phyloP scores from a whole-genome alignment of 352 stramenopile genomes.

The Elongisporangium prolatum region DNA sequence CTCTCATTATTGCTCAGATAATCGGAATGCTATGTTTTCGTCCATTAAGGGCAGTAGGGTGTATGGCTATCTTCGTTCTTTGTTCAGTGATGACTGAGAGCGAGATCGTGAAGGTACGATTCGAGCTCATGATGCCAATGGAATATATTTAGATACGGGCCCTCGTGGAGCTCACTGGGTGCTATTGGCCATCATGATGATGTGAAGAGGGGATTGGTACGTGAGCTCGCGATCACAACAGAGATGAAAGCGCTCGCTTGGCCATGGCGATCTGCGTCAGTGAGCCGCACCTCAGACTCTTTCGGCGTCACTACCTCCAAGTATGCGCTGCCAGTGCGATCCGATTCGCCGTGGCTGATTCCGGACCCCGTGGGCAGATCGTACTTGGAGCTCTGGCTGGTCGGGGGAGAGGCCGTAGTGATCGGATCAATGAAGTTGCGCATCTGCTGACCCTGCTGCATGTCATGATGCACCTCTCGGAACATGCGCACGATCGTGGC shows the following conservation, averaged over 20 bases:
- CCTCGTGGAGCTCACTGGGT: not conserved
- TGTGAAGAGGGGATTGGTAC: constrained; percentile 47
- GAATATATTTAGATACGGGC: not conserved
- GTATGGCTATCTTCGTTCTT: not conserved
- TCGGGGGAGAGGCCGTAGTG: constrained; percentile 15
- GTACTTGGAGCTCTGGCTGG: constrained; percentile 25
- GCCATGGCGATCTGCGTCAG: constrained; percentile 29
- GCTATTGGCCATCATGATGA: not conserved
- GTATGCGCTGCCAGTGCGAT: constrained; percentile 18
- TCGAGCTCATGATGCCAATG: not conserved
- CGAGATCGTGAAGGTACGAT: not conserved
- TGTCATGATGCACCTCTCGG: constrained; percentile 78
- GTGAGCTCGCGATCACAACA: constrained; percentile 52
- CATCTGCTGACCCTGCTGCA: constrained; percentile 76
- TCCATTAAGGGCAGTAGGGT: not conserved
- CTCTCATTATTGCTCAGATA: not conserved
- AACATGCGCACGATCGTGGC: constrained; percentile 82
- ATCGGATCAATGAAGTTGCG: constrained; percentile 66
- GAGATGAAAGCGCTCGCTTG: constrained; percentile 39
- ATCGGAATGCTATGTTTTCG: not conserved
- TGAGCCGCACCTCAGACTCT: constrained; percentile 29
- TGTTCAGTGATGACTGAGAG: not conserved
- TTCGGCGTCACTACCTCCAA: constrained; percentile 38
- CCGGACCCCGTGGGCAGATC: constrained; percentile 14
- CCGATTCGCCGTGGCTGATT: not conserved